phyloP scores from a whole-genome alignment of 257 asterid species.

The Ajuga chamaepitys region DNA sequence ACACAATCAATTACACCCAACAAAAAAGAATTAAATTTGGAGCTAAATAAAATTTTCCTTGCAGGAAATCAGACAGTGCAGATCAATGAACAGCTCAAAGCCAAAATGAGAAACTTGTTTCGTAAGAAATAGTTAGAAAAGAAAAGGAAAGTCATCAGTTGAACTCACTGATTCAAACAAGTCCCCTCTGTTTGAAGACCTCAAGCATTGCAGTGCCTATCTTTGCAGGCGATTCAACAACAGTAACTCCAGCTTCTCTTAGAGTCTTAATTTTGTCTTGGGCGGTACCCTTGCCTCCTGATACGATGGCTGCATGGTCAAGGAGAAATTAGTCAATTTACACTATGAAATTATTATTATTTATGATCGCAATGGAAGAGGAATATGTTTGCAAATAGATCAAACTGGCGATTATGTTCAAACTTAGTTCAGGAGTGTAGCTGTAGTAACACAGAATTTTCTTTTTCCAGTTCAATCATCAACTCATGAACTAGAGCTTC shows the following conservation, averaged over 20 bases:
- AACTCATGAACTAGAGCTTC: too few species aligned
- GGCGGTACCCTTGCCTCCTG: constrained; percentile 89
- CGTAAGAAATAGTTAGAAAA: not conserved
- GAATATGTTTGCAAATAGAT: not conserved
- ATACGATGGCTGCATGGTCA: constrained; percentile 58
- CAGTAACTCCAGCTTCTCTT: constrained; percentile 81
- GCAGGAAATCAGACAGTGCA: not conserved
- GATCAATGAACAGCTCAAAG: not conserved
- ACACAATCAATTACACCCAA: not conserved
- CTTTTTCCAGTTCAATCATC: too few species aligned
- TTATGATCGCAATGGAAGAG: not conserved
- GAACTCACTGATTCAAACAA: constrained; percentile 32
- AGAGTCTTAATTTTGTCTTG: constrained; percentile 85
- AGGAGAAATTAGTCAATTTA: not conserved
- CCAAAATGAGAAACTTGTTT: not conserved
- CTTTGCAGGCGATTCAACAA: constrained; percentile 92
- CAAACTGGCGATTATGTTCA: not conserved
- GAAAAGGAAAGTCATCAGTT: not conserved
- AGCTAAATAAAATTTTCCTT: not conserved
- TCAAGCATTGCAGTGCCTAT: constrained; percentile 81
- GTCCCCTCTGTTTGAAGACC: constrained; percentile 87
- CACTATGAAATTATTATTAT: not conserved
- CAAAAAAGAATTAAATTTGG: not conserved
- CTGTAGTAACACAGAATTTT: too few species aligned
- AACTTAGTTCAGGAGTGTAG: too few species aligned